Evolutionary conservation across 1,284 basidiomycete species (phyloP).

Genomic region (Rhizoctonia solani): DNA sequence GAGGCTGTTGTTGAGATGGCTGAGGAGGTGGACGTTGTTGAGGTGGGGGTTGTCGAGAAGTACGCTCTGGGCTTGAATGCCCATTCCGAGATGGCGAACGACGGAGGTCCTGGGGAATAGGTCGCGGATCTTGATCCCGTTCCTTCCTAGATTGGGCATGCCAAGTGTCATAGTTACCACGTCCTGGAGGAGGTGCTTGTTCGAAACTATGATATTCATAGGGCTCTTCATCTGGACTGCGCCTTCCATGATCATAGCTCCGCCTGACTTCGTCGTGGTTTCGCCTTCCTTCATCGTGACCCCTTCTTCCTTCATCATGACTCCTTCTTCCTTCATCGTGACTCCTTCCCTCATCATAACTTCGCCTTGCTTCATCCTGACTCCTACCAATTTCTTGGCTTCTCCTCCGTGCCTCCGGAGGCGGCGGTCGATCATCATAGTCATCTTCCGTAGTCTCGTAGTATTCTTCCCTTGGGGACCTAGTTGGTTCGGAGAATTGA

Average conservation of each 20-base stretch:
- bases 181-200: slow-evolving; percentile 17
- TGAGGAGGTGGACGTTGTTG: slow-evolving; percentile 14
- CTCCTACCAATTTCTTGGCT: slow-evolving; percentile 19
- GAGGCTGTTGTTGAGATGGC: not conserved
- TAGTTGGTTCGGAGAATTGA: slow-evolving; percentile 20
- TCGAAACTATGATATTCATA: slow-evolving; percentile 10
- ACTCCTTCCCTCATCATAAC: no score
- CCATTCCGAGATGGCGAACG: slow-evolving; percentile 1
- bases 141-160: slow-evolving; percentile 6
- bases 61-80: slow-evolving; percentile 23
- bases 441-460: slow-evolving; percentile 12
- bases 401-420: not conserved
- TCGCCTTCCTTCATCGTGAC: no score
- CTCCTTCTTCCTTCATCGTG: no score
- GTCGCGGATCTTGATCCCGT: not conserved
- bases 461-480: slow-evolving; percentile 10
- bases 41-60: not conserved
- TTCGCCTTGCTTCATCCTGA: no score
- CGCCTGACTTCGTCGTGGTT: not conserved
- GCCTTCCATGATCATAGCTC: slow-evolving; percentile 7
- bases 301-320: no score
- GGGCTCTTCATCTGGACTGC: slow-evolving; percentile 1
- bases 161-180: not conserved
- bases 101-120: slow-evolving; percentile 12
- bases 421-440: not conserved